Percentiles rank a stretch among this genome's conserved stretches.
These are phyloP conservation scores for Bjerkandera adusta DNA, from an alignment of 1,284 basidiomycete species.

Conservation along the genomic window DNA sequence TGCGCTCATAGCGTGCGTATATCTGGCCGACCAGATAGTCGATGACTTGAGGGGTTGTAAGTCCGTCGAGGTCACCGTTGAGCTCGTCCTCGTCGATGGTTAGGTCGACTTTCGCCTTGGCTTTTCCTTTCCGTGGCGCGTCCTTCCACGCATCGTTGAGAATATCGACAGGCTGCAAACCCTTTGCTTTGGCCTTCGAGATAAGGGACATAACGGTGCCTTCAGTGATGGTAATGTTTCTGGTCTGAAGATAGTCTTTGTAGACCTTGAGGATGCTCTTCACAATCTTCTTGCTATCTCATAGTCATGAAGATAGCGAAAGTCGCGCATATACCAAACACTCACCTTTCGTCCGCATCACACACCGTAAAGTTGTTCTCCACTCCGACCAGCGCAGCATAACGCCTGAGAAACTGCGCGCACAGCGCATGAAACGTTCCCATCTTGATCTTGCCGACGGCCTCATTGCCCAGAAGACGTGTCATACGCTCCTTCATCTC, in stretches of 20 bases:
- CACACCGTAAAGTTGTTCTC: conserved; percentile 81
- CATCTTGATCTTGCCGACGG: conserved; percentile 62
- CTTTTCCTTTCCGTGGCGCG: conserved; percentile 18
- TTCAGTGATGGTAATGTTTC: conserved; percentile 60
- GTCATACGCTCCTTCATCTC: conserved; percentile 82
- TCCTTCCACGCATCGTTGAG: conserved; percentile 18
- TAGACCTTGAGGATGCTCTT: conserved; percentile 57
- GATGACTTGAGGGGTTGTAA: conserved; percentile 22
- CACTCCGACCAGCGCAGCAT: conserved; percentile 61
- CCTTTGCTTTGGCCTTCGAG: conserved; percentile 81
- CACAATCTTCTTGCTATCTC: conserved; percentile 70
- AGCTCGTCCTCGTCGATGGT: conserved; percentile 6
- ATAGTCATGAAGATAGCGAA: conserved; percentile 6
- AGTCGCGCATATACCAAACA: conserved; percentile 1
- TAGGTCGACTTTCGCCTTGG: conserved; percentile 12
- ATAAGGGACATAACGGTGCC: conserved; percentile 61
- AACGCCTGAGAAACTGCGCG: conserved; percentile 67
- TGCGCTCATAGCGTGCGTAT: conserved; percentile 70
- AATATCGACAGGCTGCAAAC: conserved; percentile 52
- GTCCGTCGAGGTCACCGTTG: conserved; percentile 1
- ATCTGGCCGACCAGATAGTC: conserved; percentile 49
- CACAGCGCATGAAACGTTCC: conserved; percentile 88
- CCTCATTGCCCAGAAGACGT: conserved; percentile 67
- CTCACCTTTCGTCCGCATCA: conserved; percentile 81
- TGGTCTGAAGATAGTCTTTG: conserved; percentile 42